These are phyloP conservation scores for Beauveria sp. DNA, from an alignment of 2,329 filamentous ascomycete species.

Conservation along the genomic window DNA sequence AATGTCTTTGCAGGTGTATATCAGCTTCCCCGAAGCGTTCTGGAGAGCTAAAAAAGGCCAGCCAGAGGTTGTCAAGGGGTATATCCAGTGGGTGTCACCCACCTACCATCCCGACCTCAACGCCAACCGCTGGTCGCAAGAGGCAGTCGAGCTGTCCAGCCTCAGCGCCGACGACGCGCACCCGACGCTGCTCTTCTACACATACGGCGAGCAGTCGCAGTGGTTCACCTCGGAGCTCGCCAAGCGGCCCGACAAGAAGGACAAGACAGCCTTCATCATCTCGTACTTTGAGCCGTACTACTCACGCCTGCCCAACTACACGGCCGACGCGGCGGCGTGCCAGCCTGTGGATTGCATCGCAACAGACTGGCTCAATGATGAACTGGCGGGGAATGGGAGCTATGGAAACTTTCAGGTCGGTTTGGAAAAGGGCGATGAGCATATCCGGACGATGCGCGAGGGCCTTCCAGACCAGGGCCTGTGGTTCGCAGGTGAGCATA, in stretches of 20 bases:
- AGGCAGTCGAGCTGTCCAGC: conserved; percentile 68
- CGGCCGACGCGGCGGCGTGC: conserved; percentile 44
- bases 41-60: conserved; percentile 48
- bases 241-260: conserved; percentile 32
- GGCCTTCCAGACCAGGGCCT: conserved; percentile 60
- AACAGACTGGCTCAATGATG: conserved; percentile 72
- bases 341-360: conserved; percentile 56
- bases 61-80: conserved; percentile 48
- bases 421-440: conserved; percentile 58
- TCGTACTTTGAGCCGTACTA: conserved; percentile 72
- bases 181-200: conserved; percentile 81
- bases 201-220: conserved; percentile 54
- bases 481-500: conserved; percentile 89
- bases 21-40: conserved; percentile 68
- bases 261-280: conserved; percentile 48
- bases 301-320: conserved; percentile 64
- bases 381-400: conserved; percentile 71
- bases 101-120: conserved; percentile 56
- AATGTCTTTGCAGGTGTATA: conserved; percentile 36
- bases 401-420: conserved; percentile 83
- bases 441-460: conserved; percentile 58
- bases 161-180: conserved; percentile 54
- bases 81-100: conserved; percentile 70
- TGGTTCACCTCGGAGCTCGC: conserved; percentile 42
- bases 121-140: conserved; percentile 61